Evolutionary conservation across 1,284 basidiomycete genomes (phyloP).

Genomic region (Meira nashicola): DNA sequence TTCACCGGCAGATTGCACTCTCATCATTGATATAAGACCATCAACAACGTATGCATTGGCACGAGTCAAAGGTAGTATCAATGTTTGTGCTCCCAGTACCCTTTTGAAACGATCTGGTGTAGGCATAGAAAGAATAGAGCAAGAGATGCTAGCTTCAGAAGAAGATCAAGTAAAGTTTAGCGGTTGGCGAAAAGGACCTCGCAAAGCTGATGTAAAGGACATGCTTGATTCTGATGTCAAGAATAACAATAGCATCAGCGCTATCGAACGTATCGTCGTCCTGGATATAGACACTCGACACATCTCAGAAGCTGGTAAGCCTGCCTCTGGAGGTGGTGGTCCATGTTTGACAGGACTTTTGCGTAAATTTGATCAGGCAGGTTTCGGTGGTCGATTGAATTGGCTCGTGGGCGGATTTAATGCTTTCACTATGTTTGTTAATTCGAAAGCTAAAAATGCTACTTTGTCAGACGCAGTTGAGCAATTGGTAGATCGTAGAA

Average conservation of each 20-base stretch:
- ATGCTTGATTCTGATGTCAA: conserved; percentile 16
- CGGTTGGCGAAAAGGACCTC: conserved; percentile 33
- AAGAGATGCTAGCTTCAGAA: conserved; percentile 40
- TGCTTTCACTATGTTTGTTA: conserved; percentile 9
- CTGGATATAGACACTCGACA: conserved; percentile 42
- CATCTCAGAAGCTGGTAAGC: conserved; percentile 36
- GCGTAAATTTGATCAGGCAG: conserved; percentile 47
- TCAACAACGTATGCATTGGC: conserved; percentile 55
- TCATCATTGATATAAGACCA: conserved; percentile 81
- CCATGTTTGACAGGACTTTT: conserved; percentile 47
- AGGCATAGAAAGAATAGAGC: conserved; percentile 43
- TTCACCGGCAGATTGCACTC: conserved; percentile 25
- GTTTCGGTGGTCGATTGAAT: conserved; percentile 40
- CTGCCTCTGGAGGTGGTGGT: conserved; percentile 43
- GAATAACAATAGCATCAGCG: conserved; percentile 14
- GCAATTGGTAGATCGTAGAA: conserved; percentile 1
- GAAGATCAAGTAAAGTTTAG: conserved; percentile 30
- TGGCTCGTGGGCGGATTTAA: conserved; percentile 51
- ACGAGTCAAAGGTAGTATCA: conserved; percentile 61
- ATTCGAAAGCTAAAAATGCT: neutral
- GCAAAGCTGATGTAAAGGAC: neutral
- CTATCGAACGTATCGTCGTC: conserved; percentile 31
- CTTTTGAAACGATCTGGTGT: conserved; percentile 61
- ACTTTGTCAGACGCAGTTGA: neutral
- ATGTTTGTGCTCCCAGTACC: conserved; percentile 86